Conservation (phyloP, 257 asterid species). For the Nicotiana tabacum region DNA sequence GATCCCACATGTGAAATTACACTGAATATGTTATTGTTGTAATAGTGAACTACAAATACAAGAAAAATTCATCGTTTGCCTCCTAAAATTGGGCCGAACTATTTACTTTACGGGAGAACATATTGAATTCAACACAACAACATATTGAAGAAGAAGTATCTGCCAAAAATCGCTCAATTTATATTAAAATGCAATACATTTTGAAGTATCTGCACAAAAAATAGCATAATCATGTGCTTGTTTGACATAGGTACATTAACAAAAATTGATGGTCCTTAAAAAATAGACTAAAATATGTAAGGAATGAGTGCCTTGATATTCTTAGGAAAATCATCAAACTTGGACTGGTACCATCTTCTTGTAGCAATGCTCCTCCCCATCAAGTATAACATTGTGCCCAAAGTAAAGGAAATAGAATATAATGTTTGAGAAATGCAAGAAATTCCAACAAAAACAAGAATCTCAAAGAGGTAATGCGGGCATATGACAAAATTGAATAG, state of each 20-base stretch:
- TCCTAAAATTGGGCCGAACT: too few relatives aligned
- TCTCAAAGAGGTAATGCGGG: constrained; percentile 61
- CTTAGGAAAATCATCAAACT: constrained; percentile 58
- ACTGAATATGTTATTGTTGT: fast-evolving
- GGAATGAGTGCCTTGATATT: constrained; percentile 60
- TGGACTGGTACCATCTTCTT: constrained; percentile 55
- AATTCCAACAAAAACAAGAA: constrained; percentile 50
- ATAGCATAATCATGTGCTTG: neutral
- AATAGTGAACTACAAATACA: too few relatives aligned
- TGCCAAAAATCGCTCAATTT: neutral
- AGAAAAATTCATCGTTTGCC: too few relatives aligned
- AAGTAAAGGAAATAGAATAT: constrained; percentile 23
- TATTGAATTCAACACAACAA: neutral
- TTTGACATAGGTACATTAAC: neutral
- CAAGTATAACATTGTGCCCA: constrained; percentile 37
- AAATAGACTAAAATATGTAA: constrained; percentile 30
- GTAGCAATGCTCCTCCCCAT: constrained; percentile 64
- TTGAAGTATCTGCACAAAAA: neutral
- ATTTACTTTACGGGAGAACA: too few relatives aligned
- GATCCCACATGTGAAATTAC: too few relatives aligned
- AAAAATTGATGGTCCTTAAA: neutral
- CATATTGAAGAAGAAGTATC: too few relatives aligned
- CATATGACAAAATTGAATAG: constrained; percentile 45
- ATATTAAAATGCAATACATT: neutral
- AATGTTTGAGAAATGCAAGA: constrained; percentile 53